Conservation (phyloP, 2,329 filamentous ascomycete species). For the Curvularia hawaiiensis region DNA sequence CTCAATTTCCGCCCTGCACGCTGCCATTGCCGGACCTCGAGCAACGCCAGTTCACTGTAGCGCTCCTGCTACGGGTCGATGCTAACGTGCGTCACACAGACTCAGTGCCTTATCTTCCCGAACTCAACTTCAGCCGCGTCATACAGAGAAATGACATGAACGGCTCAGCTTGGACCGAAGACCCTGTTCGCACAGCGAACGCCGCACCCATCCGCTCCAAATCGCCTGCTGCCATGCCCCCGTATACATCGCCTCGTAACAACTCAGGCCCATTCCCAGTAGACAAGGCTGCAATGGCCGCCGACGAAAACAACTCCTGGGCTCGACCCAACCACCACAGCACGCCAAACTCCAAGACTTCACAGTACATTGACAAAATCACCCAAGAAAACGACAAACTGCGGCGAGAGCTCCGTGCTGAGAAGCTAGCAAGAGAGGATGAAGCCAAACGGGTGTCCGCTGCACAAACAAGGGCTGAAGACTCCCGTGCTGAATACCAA, state of each 20-base stretch:
- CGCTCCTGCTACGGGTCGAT: constrained; percentile 21
- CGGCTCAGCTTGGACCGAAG: constrained; percentile 24
- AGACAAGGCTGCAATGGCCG: constrained; percentile 32
- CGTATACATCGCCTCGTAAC: constrained; percentile 38
- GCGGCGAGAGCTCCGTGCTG: constrained; percentile 65
- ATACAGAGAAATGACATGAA: constrained; percentile 39
- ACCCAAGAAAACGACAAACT: constrained; percentile 81
- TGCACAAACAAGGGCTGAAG: constrained; percentile 73
- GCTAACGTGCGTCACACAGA: constrained; percentile 19
- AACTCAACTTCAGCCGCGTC: constrained; percentile 24
- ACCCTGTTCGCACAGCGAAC: constrained; percentile 24
- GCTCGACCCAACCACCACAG: constrained; percentile 36
- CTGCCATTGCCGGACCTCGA: constrained; percentile 6
- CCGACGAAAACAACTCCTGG: constrained; percentile 35
- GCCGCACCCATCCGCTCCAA: constrained; percentile 19
- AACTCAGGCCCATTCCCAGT: constrained; percentile 40
- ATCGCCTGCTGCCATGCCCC: constrained; percentile 32
- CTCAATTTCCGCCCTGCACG: not conserved
- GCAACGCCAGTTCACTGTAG: constrained; percentile 3
- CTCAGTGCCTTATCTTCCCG: constrained; percentile 29
- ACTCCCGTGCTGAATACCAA: constrained; percentile 71
- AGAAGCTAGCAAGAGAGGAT: constrained; percentile 64
- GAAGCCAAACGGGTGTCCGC: constrained; percentile 70
- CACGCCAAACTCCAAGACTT: constrained; percentile 43
- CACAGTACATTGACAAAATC: constrained; percentile 70